A percentile compares a stretch with the other conserved stretches of the same genome.
Evolutionary conservation across 1,139 yeast genomes (phyloP).

Genomic region (Saccharomyces uvarum): DNA sequence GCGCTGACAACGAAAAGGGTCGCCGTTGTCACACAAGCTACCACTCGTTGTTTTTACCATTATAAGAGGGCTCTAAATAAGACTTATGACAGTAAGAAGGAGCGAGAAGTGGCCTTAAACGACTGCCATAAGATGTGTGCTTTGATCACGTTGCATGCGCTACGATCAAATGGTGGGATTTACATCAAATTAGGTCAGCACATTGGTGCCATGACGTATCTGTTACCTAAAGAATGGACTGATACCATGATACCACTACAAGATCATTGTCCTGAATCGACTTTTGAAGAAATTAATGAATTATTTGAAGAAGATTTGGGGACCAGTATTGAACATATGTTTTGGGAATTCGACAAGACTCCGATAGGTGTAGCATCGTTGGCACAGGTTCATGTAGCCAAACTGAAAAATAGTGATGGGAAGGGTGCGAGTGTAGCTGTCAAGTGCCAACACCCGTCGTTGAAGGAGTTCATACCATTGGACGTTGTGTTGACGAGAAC

Average conservation of each 20-base stretch:
- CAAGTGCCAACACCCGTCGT: slow-evolving; percentile 86
- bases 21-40: slow-evolving; percentile 57
- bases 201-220: slow-evolving; percentile 80
- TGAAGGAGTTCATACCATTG: slow-evolving; percentile 80
- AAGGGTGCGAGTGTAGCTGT: slow-evolving; percentile 69
- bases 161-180: slow-evolving; percentile 83
- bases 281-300: slow-evolving; percentile 55
- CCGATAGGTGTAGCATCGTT: slow-evolving; percentile 95
- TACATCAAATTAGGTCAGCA: slow-evolving; percentile 95
- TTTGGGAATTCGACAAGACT: slow-evolving; percentile 44
- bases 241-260: slow-evolving; percentile 88
- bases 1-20: slow-evolving; percentile 46
- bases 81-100: slow-evolving; percentile 42
- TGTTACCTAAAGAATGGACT: slow-evolving; percentile 92
- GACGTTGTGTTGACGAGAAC: slow-evolving; percentile 73
- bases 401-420: slow-evolving; percentile 44
- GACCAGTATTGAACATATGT: slow-evolving; percentile 52
- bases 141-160: slow-evolving; percentile 63
- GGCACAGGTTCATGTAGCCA: slow-evolving; percentile 90
- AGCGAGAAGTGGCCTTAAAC: slow-evolving; percentile 46
- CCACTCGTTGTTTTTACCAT: slow-evolving; percentile 52
- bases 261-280: slow-evolving; percentile 80
- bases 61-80: slow-evolving; percentile 51
- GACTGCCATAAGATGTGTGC: slow-evolving; percentile 73
- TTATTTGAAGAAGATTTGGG: slow-evolving; percentile 68